Evolutionary conservation across 2,329 filamentous ascomycete species (phyloP), one percentile per base, ranked within the genome.

Genomic region (Lecanoromycetidae sp.): DNA sequence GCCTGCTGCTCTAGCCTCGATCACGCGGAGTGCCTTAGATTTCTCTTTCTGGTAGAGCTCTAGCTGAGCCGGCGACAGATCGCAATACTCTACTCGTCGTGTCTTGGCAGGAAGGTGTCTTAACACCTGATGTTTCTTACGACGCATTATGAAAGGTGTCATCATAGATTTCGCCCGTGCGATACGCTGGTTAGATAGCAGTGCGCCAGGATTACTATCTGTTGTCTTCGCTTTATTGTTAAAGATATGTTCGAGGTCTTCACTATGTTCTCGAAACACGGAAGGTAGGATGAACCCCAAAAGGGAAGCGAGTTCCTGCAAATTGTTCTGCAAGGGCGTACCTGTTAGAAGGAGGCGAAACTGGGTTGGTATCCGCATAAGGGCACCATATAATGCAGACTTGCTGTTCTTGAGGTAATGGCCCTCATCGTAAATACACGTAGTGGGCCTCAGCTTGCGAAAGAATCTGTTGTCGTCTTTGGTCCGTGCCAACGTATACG

Each of bases 321-420:
- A 71, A 61, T 96, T 96, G 66, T 98, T 98, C 58, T 98, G 91
- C 10, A 98, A 74, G 0, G 91, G 91, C 0, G 91, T 98, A 34
- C 91, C 91, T 23, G 82, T 86, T 22, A 98, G 75, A 3, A 98
- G 72, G 42, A 98, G 75, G 52, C 87, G 80, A 73, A 91, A 95
- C n/a, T 77, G 69, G 0, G 87, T 81, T 0, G 75, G 76, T 45
- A 98, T 87, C 29, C 77, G 75, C 58, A 84, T 79, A 44, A 96
- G 71, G 51, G 84, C 81, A 57, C 79, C 76, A 63, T 95, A 95
- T 5, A 86, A 74, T 44, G 84, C 79, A 0, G 88, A 93, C 38
- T 80, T 79, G 2, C 82, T 80, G 60, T 94, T 96, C 67, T 94
- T 94, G 62, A 98, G 70, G 58, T 86, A 80, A 64, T 98, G 91